These are phyloP conservation scores for Thymus quinquecostatus DNA, from an alignment of 257 asterid genomes.

Conservation along the genomic window DNA sequence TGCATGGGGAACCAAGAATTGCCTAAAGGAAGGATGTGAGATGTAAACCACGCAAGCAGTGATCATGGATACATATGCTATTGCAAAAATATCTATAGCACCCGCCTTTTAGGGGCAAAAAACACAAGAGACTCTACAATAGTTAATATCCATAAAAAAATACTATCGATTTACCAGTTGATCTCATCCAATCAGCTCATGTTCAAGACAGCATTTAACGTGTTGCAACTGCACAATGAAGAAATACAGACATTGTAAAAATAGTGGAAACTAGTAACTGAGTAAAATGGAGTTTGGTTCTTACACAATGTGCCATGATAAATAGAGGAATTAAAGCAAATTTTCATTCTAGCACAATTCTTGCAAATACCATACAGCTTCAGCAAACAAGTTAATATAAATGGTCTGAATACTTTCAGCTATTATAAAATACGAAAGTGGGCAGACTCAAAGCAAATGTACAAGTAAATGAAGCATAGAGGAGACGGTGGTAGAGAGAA, in stretches of 20 bases:
- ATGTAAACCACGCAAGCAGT: too few relatives aligned
- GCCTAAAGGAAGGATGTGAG: too few relatives aligned
- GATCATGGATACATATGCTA: too few relatives aligned
- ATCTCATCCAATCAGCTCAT: too few relatives aligned
- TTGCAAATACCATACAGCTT: constrained; percentile 5
- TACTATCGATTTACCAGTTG: too few relatives aligned
- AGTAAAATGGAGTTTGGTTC: background rate
- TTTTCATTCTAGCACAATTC: background rate
- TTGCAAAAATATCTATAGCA: too few relatives aligned
- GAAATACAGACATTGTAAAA: background rate
- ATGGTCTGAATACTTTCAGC: background rate
- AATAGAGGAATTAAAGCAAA: background rate
- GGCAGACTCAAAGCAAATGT: background rate
- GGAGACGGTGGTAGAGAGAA: background rate
- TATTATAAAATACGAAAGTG: background rate
- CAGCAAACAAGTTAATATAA: background rate
- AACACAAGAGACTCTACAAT: too few relatives aligned
- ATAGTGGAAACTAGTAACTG: background rate
- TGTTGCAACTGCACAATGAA: background rate
- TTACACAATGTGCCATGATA: background rate
- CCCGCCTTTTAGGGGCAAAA: too few relatives aligned
- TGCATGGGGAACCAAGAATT: too few relatives aligned
- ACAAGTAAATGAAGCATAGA: constrained; percentile 1
- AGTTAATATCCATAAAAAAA: too few relatives aligned
- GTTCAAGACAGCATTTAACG: too few relatives aligned